Percentiles rank a stretch among this genome's conserved stretches.
phyloP scores from a whole-genome alignment of 1,284 basidiomycete genomes.

The Ustilago nuda region DNA sequence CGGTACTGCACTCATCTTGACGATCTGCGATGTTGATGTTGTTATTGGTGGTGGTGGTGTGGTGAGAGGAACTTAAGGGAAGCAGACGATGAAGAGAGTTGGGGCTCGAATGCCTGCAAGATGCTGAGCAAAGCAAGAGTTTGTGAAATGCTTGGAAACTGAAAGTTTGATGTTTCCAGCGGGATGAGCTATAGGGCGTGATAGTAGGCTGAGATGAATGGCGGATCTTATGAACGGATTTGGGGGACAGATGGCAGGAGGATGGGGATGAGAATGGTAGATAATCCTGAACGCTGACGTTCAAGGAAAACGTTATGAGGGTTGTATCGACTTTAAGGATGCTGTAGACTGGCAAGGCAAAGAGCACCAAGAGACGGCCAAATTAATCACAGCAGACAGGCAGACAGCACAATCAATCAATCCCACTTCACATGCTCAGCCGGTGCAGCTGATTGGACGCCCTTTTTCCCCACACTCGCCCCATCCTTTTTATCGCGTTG shows the following conservation, averaged over 20 bases:
- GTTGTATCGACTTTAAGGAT: neutral
- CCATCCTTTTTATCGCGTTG: neutral
- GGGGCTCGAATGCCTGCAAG: neutral
- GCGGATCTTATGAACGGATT: neutral
- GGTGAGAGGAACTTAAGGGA: neutral
- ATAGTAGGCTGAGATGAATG: neutral
- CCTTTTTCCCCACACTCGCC: conserved; percentile 14
- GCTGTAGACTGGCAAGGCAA: neutral
- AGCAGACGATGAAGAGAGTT: neutral
- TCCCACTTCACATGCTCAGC: neutral
- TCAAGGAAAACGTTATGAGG: neutral
- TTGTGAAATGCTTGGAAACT: neutral
- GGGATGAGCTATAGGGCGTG: neutral
- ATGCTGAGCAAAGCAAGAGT: neutral
- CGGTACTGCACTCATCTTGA: conserved; percentile 46
- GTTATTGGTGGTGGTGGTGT: neutral
- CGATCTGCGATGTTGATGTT: neutral
- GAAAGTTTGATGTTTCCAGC: too few relatives aligned
- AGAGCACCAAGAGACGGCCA: neutral
- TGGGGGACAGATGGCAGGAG: neutral
- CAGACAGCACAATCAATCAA: neutral
- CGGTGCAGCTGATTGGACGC: conserved; percentile 11
- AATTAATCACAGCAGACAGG: conserved; percentile 9
- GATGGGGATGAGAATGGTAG: neutral
- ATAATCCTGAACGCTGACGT: neutral